Evolutionary conservation across 192 early-diverging fungal species (phyloP).

Genomic region (Rhizophagus clarus): DNA sequence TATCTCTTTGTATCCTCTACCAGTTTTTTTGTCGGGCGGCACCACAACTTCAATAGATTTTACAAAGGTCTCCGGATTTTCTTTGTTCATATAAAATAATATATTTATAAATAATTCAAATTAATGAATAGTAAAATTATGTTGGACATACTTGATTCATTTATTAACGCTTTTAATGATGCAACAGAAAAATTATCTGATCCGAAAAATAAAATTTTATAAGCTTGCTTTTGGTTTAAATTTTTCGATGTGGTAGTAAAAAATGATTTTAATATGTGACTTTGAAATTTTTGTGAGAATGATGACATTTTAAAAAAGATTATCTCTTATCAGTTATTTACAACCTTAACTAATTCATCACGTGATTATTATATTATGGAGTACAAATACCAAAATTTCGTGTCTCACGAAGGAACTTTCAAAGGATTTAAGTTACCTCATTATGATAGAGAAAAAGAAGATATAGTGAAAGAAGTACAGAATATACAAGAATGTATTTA

Average conservation of each 20-base stretch:
- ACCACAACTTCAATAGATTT: conserved; percentile 37
- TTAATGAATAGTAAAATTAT: not conserved
- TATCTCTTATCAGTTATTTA: no score
- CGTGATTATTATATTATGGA: no score
- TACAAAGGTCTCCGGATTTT: conserved; percentile 31
- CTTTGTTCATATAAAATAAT: not conserved
- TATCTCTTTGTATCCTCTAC: conserved; percentile 22
- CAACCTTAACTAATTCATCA: no score
- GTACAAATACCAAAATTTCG: no score
- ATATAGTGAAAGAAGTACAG: no score
- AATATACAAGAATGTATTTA: no score
- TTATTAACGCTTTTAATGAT: conserved; percentile 59
- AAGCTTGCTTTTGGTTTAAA: not conserved
- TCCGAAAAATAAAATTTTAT: conserved; percentile 80
- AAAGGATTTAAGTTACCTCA: no score
- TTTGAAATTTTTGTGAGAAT: not conserved
- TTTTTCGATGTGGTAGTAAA: not conserved
- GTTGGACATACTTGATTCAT: conserved; percentile 44
- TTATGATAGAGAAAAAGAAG: no score
- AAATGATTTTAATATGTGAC: not conserved
- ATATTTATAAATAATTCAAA: no score
- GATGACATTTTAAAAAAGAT: no score
- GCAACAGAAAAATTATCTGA: conserved; percentile 78
- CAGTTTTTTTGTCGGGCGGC: conserved; percentile 41
- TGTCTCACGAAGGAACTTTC: no score